These are phyloP conservation scores for Puccinia novopanici DNA, from an alignment of 1,284 basidiomycete genomes.

Conservation along the genomic window DNA sequence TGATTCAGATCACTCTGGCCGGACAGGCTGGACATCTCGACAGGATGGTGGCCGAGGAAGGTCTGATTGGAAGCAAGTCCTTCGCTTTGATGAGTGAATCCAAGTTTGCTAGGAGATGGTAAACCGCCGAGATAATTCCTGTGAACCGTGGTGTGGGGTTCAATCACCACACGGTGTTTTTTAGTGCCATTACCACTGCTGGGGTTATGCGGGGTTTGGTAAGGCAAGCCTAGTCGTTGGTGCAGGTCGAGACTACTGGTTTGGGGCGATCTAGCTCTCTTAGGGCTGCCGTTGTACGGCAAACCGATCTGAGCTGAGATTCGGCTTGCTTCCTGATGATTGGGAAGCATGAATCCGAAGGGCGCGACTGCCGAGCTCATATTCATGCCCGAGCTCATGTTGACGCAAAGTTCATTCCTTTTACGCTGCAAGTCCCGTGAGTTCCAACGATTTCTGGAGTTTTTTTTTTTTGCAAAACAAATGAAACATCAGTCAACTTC, in stretches of 20 bases:
- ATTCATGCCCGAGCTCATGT: too few relatives aligned
- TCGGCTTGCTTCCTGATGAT: neutral
- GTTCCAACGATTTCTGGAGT: slow-evolving; percentile 43
- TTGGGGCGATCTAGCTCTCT: slow-evolving; percentile 6
- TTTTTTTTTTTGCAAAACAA: neutral
- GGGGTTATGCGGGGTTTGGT: neutral
- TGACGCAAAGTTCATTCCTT: slow-evolving; percentile 13
- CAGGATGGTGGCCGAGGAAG: neutral
- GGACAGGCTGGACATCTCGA: neutral
- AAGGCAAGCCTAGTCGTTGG: slow-evolving; percentile 13
- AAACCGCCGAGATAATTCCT: neutral
- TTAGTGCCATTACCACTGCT: neutral
- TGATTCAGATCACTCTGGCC: slow-evolving; percentile 1
- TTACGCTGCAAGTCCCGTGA: slow-evolving; percentile 45
- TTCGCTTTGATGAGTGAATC: neutral
- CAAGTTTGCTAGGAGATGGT: neutral
- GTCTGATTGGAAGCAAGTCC: neutral
- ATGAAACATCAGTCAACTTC: neutral
- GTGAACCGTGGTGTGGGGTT: neutral
- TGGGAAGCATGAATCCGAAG: neutral
- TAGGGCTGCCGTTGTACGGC: neutral
- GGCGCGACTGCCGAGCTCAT: neutral
- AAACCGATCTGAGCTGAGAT: neutral
- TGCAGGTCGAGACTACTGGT: neutral
- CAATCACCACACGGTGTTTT: slow-evolving; percentile 7